Base-by-base conservation (phyloP, 345 rosid species). In the Reutealis trisperma region DNA sequence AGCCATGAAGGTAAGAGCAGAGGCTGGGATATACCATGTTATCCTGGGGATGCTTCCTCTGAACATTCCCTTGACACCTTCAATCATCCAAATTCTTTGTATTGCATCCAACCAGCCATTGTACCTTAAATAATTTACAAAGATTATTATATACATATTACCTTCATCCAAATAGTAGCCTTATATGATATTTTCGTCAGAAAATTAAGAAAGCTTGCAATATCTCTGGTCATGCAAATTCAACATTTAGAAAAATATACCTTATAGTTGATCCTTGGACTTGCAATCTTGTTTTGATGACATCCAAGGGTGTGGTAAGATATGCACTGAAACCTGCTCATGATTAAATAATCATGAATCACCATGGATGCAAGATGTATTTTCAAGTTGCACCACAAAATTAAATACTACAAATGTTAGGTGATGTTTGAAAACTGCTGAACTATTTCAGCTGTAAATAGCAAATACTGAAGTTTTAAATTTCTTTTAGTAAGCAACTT, bases 1-100 rank as follows among this genome's bases (percentile, higher is more conserved):
- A 30, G 95, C 98, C 98, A 94, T 94, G 92, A 94, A 94, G 14
- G 93, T 94, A 19, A 94, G 94, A 51, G 98, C 98, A 13, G 97
- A 93, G 47, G 98, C 98, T 25, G 98, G 97, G 80, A 94, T 85
- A 75, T 94, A 91, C 98, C 98, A 94, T 70, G 92, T 85, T 70
- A 93, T 90, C 78, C 98, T 88, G 25, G 98, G 97, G 76, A 94
- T 77, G 83, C 98, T 94, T 79, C 98, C 98, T 63, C 93, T 82
- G 81, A 94, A 94, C 78, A 94, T 77, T 9, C 98, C 98, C 59
- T 87, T 85, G 0, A 81, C 77, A 24, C 98, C 98, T 88, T 94
- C 98, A 19, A 58, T 75, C 78, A 54, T 83, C 92, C 89, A 93
- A 74, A 90, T 90, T 79, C 88, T 88, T 19, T 47, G 83, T 70